phyloP scores from a whole-genome alignment of 768 basidiomycete species.

The Leucogyrophana mollusca region DNA sequence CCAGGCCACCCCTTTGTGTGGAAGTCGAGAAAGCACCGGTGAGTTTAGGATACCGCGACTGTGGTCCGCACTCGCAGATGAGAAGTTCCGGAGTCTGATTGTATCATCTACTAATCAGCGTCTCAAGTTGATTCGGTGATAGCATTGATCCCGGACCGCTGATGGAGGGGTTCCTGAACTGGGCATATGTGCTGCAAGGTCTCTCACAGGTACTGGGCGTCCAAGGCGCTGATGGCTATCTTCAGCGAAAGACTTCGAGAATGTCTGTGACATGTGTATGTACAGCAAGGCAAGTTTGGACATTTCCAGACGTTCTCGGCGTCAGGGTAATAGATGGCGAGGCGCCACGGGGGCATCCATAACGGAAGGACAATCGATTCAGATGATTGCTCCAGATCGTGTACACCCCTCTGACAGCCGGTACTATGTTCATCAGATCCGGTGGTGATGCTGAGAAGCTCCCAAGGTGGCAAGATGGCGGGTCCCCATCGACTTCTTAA shows the following conservation, averaged over 20 bases:
- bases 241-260: neutral
- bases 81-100: conserved; percentile 1
- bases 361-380: conserved; percentile 13
- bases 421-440: conserved; percentile 15
- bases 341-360: conserved; percentile 9
- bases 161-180: conserved; percentile 3
- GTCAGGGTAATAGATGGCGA: neutral
- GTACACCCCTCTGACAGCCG: conserved; percentile 12
- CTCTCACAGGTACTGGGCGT: conserved; percentile 4
- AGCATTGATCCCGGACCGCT: conserved; percentile 14
- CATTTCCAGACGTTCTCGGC: conserved; percentile 5
- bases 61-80: no score
- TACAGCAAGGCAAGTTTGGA: conserved; percentile 2
- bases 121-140: conserved; percentile 17
- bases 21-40: no score
- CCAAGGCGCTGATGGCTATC: conserved; percentile 2
- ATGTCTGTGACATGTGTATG: conserved; percentile 10
- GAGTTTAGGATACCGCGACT: no score
- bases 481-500: conserved; percentile 3
- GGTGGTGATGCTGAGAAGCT: neutral
- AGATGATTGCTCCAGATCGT: conserved; percentile 15
- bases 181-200: conserved; percentile 2
- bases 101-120: conserved; percentile 5
- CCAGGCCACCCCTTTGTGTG: no score
- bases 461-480: conserved; percentile 1